Conservation (phyloP, 2,329 filamentous ascomycete genomes). For the Annulohypoxylon truncatum region DNA sequence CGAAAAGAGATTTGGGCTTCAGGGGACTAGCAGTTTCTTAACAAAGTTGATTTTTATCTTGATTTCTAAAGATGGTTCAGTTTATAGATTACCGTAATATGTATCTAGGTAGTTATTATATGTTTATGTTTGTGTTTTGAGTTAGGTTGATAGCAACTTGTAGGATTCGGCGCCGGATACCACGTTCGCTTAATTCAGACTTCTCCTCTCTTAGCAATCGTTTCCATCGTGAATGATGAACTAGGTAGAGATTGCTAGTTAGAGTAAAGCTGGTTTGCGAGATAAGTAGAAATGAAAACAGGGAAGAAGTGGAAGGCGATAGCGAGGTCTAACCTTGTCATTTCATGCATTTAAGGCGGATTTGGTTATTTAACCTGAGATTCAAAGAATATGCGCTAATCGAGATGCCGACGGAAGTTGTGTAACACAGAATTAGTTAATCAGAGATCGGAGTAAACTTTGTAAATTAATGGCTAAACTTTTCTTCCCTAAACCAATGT, state of each 20-base stretch:
- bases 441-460: background rate
- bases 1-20: no score
- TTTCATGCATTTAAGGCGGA: background rate
- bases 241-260: no score
- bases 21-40: background rate
- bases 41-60: slow-evolving; percentile 3
- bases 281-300: background rate
- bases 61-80: background rate
- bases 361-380: background rate
- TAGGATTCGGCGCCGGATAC: background rate
- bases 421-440: background rate
- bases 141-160: background rate
- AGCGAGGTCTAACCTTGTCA: background rate
- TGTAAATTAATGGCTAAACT: background rate
- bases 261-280: no score
- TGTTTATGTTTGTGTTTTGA: slow-evolving; percentile 6
- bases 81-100: slow-evolving; percentile 22
- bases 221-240: background rate
- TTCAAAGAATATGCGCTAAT: background rate
- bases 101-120: background rate
- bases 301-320: background rate
- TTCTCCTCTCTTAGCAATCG: background rate
- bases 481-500: background rate
- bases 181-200: background rate
- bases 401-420: background rate